These are phyloP conservation scores for Solanum corneliomulleri DNA, from an alignment of 257 asterid species.

Conservation along the genomic window DNA sequence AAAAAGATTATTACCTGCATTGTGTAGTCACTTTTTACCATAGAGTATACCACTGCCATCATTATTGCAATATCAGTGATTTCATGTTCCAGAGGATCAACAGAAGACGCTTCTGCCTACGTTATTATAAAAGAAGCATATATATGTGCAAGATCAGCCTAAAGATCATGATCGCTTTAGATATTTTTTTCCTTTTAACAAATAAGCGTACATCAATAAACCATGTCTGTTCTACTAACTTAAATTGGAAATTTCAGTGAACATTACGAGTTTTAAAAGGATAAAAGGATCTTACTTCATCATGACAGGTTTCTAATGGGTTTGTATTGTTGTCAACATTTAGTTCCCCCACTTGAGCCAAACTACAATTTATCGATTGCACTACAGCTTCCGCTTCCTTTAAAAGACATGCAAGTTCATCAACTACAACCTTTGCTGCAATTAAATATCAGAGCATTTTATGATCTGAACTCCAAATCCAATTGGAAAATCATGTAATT, in stretches of 20 bases:
- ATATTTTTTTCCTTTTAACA: background rate
- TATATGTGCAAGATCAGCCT: background rate
- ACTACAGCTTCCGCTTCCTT: slow-evolving; percentile 30
- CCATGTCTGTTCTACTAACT: background rate
- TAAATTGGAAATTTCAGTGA: background rate
- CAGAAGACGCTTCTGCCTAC: slow-evolving; percentile 19
- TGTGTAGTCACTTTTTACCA: slow-evolving; percentile 62
- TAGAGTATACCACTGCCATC: slow-evolving; percentile 56
- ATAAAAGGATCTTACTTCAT: slow-evolving; percentile 14
- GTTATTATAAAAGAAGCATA: background rate
- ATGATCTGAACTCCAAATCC: background rate
- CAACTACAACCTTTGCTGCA: slow-evolving; percentile 39
- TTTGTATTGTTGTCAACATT: slow-evolving; percentile 10
- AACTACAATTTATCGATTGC: slow-evolving; percentile 16
- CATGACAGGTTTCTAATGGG: slow-evolving; percentile 7
- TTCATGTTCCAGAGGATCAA: slow-evolving; percentile 26
- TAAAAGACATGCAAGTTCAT: slow-evolving; percentile 50
- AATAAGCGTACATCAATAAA: background rate
- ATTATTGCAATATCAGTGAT: slow-evolving; percentile 37
- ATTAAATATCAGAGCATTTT: background rate
- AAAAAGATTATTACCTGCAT: slow-evolving; percentile 59
- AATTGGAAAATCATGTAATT: background rate
- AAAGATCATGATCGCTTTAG: background rate
- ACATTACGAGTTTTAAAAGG: background rate
- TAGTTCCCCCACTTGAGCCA: slow-evolving; percentile 15